These are phyloP conservation scores for Orychophragmus violaceus DNA, from an alignment of 345 rosid genomes.

Conservation along the genomic window DNA sequence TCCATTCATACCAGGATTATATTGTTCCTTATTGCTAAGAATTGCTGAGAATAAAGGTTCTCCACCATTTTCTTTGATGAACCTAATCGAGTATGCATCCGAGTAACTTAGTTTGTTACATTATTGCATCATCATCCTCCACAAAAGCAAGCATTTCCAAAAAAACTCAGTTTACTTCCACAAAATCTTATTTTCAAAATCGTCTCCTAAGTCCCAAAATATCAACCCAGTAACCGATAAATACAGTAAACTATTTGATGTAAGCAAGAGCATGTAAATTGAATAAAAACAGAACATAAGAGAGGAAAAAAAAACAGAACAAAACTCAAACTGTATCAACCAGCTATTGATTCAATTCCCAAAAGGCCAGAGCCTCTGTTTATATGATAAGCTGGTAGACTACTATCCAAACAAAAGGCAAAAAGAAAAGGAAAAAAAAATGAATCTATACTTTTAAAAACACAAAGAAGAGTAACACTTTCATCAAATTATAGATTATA, in stretches of 20 bases:
- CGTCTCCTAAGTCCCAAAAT: too few relatives aligned
- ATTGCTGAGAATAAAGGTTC: too few relatives aligned
- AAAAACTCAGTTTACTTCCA: not conserved
- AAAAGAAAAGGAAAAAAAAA: not conserved
- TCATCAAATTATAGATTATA: not conserved
- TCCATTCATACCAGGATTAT: conserved; percentile 42
- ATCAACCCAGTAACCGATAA: not conserved
- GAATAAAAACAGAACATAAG: too few relatives aligned
- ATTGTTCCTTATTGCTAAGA: too few relatives aligned
- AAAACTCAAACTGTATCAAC: conserved; percentile 73
- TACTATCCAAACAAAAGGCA: conserved; percentile 93
- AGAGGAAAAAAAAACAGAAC: conserved; percentile 3
- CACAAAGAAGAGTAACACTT: not conserved
- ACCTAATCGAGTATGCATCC: conserved; percentile 64
- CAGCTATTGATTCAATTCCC: conserved; percentile 72
- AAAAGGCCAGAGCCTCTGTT: conserved; percentile 59
- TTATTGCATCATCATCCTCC: conserved; percentile 82
- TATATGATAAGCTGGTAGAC: conserved; percentile 85
- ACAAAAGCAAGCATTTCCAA: not conserved
- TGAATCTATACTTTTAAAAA: not conserved
- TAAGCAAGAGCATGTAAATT: too few relatives aligned
- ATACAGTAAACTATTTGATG: not conserved
- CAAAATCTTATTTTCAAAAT: not conserved
- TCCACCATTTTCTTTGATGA: too few relatives aligned
- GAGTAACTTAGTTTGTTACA: conserved; percentile 45